Evolutionary conservation across 768 basidiomycete species (phyloP).

Genomic region (Suillus tomentosus): DNA sequence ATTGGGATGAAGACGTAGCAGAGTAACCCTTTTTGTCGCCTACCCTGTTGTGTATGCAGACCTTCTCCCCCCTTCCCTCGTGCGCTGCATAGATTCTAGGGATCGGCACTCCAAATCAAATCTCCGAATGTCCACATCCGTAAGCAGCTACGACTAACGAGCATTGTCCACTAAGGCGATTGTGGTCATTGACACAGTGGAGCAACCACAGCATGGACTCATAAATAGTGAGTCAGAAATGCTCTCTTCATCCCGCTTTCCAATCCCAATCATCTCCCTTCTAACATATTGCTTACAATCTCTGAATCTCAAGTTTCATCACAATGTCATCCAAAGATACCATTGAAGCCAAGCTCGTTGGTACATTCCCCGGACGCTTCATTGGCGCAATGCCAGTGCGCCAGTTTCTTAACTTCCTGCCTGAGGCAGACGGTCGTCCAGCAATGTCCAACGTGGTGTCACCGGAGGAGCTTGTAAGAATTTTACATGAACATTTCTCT

Average conservation of each 20-base stretch:
- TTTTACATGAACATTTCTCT: not conserved
- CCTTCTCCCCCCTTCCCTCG: not conserved
- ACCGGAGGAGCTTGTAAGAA: not conserved
- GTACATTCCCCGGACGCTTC: not conserved
- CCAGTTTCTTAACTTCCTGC: not conserved
- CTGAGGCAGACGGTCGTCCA: not conserved
- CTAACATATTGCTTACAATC: not conserved
- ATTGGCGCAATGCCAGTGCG: not conserved
- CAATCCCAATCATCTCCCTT: not conserved
- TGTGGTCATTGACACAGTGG: not conserved
- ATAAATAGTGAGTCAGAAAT: not conserved
- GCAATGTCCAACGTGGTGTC: not conserved
- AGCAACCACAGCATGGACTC: not conserved
- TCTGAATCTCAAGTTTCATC: not conserved
- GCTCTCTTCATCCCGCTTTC: not conserved
- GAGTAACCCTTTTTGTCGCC: constrained; percentile 3
- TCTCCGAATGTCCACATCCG: not conserved
- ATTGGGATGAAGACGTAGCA: constrained; percentile 25
- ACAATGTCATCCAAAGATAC: not conserved
- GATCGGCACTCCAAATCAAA: not conserved
- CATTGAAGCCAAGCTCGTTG: not conserved
- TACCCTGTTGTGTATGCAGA: not conserved
- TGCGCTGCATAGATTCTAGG: not conserved
- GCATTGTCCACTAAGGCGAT: not conserved
- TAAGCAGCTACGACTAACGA: not conserved